Conservation (phyloP, 2,329 filamentous ascomycete species). For the Fusarium sterilihyphosum region DNA sequence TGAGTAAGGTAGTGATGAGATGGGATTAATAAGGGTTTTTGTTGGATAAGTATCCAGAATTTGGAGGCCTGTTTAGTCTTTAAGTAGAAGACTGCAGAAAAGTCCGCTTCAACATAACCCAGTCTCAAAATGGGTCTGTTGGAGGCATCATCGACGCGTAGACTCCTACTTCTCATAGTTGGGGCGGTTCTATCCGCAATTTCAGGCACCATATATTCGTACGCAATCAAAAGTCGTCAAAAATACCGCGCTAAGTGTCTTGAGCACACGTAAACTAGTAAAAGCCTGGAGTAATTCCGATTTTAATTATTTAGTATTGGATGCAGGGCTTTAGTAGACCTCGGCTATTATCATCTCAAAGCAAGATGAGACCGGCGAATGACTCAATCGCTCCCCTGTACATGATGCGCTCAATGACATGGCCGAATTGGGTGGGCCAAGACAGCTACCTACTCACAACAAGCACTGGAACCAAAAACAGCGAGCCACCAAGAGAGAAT, state of each 20-base stretch:
- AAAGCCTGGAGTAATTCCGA: neutral
- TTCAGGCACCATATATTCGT: neutral
- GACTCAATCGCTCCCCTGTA: neutral
- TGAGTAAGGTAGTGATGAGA: neutral
- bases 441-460: neutral
- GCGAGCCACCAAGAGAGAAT: neutral
- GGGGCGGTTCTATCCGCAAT: neutral
- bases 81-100: neutral
- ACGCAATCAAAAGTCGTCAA: neutral
- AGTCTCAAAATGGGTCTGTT: neutral
- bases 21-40: neutral
- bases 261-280: neutral
- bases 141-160: neutral
- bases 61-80: rapidly evolving
- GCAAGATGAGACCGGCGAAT: neutral
- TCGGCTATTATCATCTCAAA: neutral
- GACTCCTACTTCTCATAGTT: neutral
- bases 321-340: rapidly evolving
- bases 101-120: rapidly evolving
- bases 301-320: rapidly evolving
- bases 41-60: rapidly evolving
- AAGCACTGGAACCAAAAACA: too few relatives aligned
- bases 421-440: neutral
- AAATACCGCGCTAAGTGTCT: too few relatives aligned
- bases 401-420: neutral